Conservation (phyloP, 768 basidiomycete species). For the Nevesoporus exiguus region DNA sequence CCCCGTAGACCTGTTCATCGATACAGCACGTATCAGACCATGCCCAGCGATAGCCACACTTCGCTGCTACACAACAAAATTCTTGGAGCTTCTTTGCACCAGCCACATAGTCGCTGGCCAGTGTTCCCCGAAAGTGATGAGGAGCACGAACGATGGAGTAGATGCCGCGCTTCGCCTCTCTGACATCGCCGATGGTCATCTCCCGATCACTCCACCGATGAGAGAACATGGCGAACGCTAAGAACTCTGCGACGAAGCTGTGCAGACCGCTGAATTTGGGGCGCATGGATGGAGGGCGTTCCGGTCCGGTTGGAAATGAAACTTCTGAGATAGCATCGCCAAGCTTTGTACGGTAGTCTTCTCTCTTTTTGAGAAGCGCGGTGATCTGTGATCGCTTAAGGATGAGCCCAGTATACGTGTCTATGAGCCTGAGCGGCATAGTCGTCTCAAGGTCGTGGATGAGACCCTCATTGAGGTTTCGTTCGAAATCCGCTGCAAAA, state of each 20-base stretch:
- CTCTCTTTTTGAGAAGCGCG: constrained; percentile 14
- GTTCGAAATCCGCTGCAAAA: constrained; percentile 12
- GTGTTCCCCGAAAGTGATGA: background rate
- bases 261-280: constrained; percentile 4
- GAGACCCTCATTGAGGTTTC: constrained; percentile 14
- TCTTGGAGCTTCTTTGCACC: constrained; percentile 23
- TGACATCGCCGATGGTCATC: constrained; percentile 16
- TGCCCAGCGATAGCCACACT: constrained; percentile 31
- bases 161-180: constrained; percentile 9
- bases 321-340: constrained; percentile 4
- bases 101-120: background rate
- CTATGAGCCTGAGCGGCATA: constrained; percentile 25
- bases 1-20: constrained; percentile 21
- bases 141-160: constrained; percentile 10
- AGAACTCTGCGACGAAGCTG: constrained; percentile 16
- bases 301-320: background rate
- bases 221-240: constrained; percentile 28
- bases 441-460: constrained; percentile 12
- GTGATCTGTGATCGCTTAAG: constrained; percentile 16
- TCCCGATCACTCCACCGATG: constrained; percentile 25
- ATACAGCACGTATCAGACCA: constrained; percentile 32
- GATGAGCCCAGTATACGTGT: constrained; percentile 27
- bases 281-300: background rate
- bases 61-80: constrained; percentile 27
- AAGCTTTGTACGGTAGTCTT: constrained; percentile 10